Evolutionary conservation across 306 rosid species (phyloP).

Genomic region (Vicia sativa): DNA sequence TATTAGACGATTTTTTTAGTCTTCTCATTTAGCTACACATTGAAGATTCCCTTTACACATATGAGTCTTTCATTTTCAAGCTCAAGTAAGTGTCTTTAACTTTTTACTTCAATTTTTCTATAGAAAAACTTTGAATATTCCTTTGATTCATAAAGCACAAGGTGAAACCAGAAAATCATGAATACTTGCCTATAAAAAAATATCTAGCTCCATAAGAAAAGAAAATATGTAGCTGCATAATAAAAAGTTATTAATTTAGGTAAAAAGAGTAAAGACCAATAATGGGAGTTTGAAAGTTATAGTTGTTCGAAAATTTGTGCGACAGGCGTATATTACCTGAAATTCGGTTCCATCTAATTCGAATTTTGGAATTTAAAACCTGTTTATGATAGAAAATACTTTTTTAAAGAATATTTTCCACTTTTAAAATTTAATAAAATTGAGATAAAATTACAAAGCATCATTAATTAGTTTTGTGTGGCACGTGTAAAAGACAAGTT

Average conservation of each 20-base stretch:
- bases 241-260: not conserved
- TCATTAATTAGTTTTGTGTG: not conserved
- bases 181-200: too few relatives aligned
- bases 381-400: not conserved
- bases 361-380: not conserved
- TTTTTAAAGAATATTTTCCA: not conserved
- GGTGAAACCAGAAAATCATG: not conserved
- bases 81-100: not conserved
- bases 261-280: not conserved
- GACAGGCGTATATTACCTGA: conserved; percentile 14
- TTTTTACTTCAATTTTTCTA: not conserved
- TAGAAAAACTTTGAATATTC: not conserved
- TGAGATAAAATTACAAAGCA: conserved; percentile 4
- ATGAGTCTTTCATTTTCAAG: not conserved
- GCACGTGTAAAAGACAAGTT: conserved; percentile 12
- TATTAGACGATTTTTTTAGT: not conserved
- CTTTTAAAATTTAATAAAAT: not conserved
- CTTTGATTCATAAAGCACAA: not conserved
- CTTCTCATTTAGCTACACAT: not conserved
- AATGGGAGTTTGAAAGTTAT: not conserved
- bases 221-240: not conserved
- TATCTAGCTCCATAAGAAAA: not conserved
- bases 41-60: not conserved
- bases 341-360: not conserved
- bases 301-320: not conserved